These are phyloP conservation scores for Zygotorulaspora mrakii DNA, from an alignment of 1,139 yeast species.

Conservation along the genomic window DNA sequence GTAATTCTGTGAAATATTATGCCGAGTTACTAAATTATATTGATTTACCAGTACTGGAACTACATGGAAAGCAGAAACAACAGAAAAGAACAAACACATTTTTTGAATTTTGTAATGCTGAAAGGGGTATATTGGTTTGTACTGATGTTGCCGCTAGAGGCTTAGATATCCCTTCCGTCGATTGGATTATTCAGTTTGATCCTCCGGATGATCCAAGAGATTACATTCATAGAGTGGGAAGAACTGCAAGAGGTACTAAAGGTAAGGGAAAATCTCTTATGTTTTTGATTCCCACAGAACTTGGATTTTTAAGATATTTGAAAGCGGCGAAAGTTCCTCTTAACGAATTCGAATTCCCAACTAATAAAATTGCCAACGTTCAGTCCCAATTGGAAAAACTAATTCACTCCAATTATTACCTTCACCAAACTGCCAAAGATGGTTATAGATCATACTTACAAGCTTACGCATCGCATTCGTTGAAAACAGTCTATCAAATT, in stretches of 20 bases:
- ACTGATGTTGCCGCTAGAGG: conserved; percentile 99
- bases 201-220: conserved; percentile 99
- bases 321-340: conserved; percentile 96
- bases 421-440: conserved; percentile 94
- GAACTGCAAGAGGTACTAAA: conserved; percentile 92
- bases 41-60: conserved; percentile 90
- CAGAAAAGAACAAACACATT: conserved; percentile 97
- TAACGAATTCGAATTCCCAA: conserved; percentile 94
- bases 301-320: conserved; percentile 89
- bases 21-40: conserved; percentile 92
- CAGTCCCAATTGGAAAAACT: conserved; percentile 90
- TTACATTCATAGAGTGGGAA: conserved; percentile 95
- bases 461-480: conserved; percentile 94
- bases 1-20: conserved; percentile 94
- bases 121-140: conserved; percentile 85
- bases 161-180: conserved; percentile 92
- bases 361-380: conserved; percentile 89
- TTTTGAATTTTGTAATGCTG: conserved; percentile 96
- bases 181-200: conserved; percentile 96
- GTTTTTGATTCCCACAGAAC: conserved; percentile 91
- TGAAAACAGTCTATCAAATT: conserved; percentile 92
- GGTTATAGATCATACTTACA: conserved; percentile 95
- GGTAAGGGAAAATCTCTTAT: conserved; percentile 92
- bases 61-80: conserved; percentile 98
- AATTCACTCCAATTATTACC: conserved; percentile 86